A percentile compares a stretch with the other conserved stretches of the same genome.
Evolutionary conservation across 768 basidiomycete species (phyloP).

Genomic region (Xerocomellus chrysenteron): DNA sequence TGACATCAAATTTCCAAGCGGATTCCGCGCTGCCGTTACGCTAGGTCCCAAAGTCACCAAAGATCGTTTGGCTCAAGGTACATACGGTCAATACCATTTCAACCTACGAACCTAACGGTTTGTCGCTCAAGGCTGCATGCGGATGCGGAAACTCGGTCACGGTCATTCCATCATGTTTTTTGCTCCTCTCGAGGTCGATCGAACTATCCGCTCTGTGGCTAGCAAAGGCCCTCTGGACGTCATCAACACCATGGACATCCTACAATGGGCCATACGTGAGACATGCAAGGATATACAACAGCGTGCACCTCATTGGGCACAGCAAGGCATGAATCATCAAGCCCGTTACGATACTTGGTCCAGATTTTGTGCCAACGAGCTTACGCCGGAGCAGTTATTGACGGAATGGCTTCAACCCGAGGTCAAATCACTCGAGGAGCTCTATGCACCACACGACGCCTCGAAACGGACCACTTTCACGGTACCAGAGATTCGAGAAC

Average conservation of each 20-base stretch:
- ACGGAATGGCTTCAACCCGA: slow-evolving; percentile 41
- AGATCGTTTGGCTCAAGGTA: slow-evolving; percentile 49
- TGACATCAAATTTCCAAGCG: slow-evolving; percentile 47
- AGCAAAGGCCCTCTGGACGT: slow-evolving; percentile 2
- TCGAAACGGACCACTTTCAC: slow-evolving; percentile 1
- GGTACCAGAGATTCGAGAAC: slow-evolving; percentile 24
- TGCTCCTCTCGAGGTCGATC: slow-evolving; percentile 12
- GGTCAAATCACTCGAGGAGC: slow-evolving; percentile 35
- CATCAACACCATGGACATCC: slow-evolving; percentile 33
- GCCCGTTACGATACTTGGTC: slow-evolving; percentile 25
- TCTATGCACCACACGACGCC: slow-evolving; percentile 27
- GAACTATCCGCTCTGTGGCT: background rate
- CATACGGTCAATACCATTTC: background rate
- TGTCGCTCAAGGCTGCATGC: slow-evolving; percentile 41
- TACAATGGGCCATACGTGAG: slow-evolving; percentile 45
- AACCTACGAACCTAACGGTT: background rate
- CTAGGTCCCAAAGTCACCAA: slow-evolving; percentile 37
- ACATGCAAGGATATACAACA: too few relatives aligned
- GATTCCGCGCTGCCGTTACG: slow-evolving; percentile 19
- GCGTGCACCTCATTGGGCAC: too few relatives aligned
- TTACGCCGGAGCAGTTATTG: background rate
- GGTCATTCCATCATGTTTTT: too few relatives aligned
- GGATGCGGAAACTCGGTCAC: slow-evolving; percentile 46
- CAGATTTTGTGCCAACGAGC: slow-evolving; percentile 9
- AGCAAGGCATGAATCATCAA: slow-evolving; percentile 36